A percentile compares a stretch with the other conserved stretches of the same genome.
phyloP scores from a whole-genome alignment of 768 basidiomycete genomes.

The Leccinum ochraceum region DNA sequence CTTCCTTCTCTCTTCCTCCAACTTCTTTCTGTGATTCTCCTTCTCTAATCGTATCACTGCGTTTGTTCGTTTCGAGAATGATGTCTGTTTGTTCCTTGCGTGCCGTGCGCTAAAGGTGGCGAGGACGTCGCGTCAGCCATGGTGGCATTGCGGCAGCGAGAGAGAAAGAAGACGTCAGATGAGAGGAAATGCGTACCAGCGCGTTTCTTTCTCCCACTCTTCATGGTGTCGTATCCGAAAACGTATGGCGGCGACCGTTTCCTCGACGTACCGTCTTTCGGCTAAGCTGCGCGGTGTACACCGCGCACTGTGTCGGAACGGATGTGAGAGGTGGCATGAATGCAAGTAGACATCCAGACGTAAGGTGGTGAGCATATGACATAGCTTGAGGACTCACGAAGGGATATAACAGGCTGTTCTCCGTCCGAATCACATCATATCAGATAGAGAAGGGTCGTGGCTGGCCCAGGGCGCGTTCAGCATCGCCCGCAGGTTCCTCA shows the following conservation, averaged over 20 bases:
- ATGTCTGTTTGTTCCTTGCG: constrained; percentile 32
- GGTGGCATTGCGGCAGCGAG: neutral
- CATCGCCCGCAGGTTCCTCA: constrained; percentile 39
- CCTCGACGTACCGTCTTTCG: constrained; percentile 41
- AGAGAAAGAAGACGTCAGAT: neutral
- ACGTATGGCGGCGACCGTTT: constrained; percentile 48
- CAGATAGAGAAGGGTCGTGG: constrained; percentile 38
- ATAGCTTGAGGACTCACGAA: constrained; percentile 33
- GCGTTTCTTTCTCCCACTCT: constrained; percentile 56
- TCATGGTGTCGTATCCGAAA: constrained; percentile 45
- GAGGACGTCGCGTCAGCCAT: neutral
- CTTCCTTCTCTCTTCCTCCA: constrained; percentile 58
- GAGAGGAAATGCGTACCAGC: constrained; percentile 35
- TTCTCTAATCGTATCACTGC: constrained; percentile 61
- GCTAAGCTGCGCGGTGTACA: constrained; percentile 27
- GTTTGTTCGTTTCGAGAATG: constrained; percentile 23
- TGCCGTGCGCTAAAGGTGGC: constrained; percentile 38
- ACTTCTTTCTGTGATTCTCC: constrained; percentile 49
- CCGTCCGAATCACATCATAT: constrained; percentile 46
- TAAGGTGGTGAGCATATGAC: neutral
- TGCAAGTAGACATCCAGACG: neutral
- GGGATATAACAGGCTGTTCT: constrained; percentile 33
- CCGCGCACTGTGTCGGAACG: constrained; percentile 15
- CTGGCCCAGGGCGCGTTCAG: constrained; percentile 29
- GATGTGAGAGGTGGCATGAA: neutral